Base-by-base conservation (phyloP, 345 rosid species). In the Populus euphratica region DNA sequence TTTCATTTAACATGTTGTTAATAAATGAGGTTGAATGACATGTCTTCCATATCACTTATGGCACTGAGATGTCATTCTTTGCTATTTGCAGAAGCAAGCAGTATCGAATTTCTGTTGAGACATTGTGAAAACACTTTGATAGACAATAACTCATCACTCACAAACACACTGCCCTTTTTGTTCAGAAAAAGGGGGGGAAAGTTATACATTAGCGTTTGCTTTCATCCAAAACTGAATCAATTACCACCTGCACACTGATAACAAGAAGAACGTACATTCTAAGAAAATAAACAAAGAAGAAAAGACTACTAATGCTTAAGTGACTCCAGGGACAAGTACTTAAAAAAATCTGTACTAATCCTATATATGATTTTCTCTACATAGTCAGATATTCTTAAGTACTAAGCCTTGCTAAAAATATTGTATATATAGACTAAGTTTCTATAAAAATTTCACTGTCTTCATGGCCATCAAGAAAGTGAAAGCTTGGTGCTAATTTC, bases 401-500 rank as follows among this genome's bases (percentile, higher is more conserved):
- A 79, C 85, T 79, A 73, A 41, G 65, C 73, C 78, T 68, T 12
- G 17, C 43, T 33, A 8, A 5, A 5, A 1, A 31, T 54, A 21
- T 72, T 11, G 31, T 56, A 14, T 44, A 44, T 56, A 14, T 44
- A 44, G 29, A 44, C 47, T 67, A 7, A 52, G 11, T 6, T 35
- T 23, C 38, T 44, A 21, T 70, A 41, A 21, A 71, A 59, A 17
- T n/a, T 18, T 63, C 8, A 8, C 47, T 64, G 20, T 9, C 38
- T 10, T 2, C n/a, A 44, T 13, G 29, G 12, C 16, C 50, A 25
- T 65, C 82, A 87, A 73, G 88, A 87, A 76, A 89, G 90, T 17
- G 87, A 74, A 78, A 87, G 89, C 70, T 74, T 76, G 31, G 90
- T 87, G 82, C 78, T 83, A 47, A 86, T 86, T 49, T 79, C 87